phyloP scores from a whole-genome alignment of 805 yeast species.

The Debaryomyces hansenii region DNA sequence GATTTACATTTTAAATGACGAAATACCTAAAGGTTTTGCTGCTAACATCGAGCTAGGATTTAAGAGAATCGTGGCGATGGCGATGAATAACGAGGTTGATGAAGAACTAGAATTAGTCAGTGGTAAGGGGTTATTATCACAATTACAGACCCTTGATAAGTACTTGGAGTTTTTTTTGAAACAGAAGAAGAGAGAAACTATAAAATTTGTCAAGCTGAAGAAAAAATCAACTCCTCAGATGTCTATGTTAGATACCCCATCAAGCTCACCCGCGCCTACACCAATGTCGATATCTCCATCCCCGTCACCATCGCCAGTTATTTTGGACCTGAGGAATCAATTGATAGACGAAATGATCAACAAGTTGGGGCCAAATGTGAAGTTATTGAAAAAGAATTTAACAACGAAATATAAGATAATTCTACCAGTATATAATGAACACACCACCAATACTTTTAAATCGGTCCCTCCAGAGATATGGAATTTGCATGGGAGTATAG shows the following conservation, averaged over 20 bases:
- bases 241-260: constrained; percentile 1
- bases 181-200: constrained; percentile 58
- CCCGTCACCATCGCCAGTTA: constrained; percentile 5
- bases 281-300: constrained; percentile 1
- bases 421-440: constrained; percentile 23
- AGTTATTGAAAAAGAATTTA: constrained; percentile 25
- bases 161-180: constrained; percentile 59
- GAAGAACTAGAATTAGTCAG: constrained; percentile 34
- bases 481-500: constrained; percentile 23
- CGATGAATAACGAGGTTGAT: constrained; percentile 19
- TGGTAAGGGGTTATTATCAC: constrained; percentile 54
- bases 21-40: constrained; percentile 69
- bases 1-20: constrained; percentile 59
- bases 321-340: constrained; percentile 12
- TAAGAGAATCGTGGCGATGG: constrained; percentile 37
- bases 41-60: constrained; percentile 69
- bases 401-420: constrained; percentile 27
- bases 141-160: constrained; percentile 54
- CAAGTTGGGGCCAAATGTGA: constrained; percentile 24
- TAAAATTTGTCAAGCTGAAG: constrained; percentile 53
- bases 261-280: constrained; percentile 4
- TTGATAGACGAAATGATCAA: constrained; percentile 25
- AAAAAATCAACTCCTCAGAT: constrained; percentile 2
- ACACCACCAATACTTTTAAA: constrained; percentile 3
- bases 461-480: constrained; percentile 25